Evolutionary conservation across 169 alveolate genomes (phyloP), one percentile per base, ranked within the genome.

Genomic region (Cryptosporidium sp.): DNA sequence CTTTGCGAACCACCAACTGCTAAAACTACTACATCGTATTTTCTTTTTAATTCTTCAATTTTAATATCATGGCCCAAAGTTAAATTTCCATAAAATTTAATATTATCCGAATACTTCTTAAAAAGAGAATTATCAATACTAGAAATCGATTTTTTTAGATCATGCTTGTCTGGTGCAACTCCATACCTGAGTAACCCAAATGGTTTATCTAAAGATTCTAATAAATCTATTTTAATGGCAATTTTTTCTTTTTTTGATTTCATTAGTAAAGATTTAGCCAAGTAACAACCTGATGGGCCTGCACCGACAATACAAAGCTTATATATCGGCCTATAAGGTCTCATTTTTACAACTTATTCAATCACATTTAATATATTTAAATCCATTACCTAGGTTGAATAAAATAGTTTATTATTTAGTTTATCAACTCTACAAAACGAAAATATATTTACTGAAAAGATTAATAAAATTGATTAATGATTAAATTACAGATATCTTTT

Each of bases 231-330:
- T 61, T 65, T 80, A 37, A 80, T 39, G 14, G 37, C 10, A 61
- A 80, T 37, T 7, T 48, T 67, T n/a, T 80, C 62, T 3, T 59
- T 80, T 37, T 23, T 37, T 0, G 89, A 80, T 45, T 48, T 18
- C 14, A 14, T 65, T 5, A 80, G 18, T 3, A 80, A n/a, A 12
- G 68, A 59, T 37, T 65, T 80, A 29, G 89, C 89, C 21, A 80
- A 12, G 43, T 80, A 80, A 62, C 89, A 80, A 6, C 89, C 89
- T 29, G 89, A 80, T 26, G 89, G 89, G 9, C 89, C 89, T 58
- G 89, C 69, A 23, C 89, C 89, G 12, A 80, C 75, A 48, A 80
- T 80, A 26, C 89, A 80, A 6, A 80, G 14, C 12, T 45, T 37
- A 62, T 62, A 62, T 31, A 62, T 31, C 18, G 48, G 31, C 41